These are phyloP conservation scores for Penicillium paneum DNA, from an alignment of 2,329 filamentous ascomycete species.

Conservation along the genomic window DNA sequence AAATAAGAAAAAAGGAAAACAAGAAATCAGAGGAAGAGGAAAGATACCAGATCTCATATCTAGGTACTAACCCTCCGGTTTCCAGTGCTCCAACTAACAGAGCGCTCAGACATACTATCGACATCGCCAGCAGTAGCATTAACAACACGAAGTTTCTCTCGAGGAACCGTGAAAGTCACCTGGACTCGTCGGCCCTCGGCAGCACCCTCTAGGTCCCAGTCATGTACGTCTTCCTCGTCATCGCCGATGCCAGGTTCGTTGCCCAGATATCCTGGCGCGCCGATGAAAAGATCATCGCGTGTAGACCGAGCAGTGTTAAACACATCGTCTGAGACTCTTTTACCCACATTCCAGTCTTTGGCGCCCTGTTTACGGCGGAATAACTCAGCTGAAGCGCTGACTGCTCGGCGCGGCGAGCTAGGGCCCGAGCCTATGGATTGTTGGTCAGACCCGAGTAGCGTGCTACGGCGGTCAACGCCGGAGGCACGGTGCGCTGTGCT, in stretches of 20 bases:
- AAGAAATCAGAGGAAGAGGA: neutral
- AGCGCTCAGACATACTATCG: slow-evolving; percentile 31
- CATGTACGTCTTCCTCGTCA: slow-evolving; percentile 30
- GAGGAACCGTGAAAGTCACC: slow-evolving; percentile 91
- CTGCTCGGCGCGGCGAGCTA: slow-evolving; percentile 43
- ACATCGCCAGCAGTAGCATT: slow-evolving; percentile 59
- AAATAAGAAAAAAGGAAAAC: neutral
- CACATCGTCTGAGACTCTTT: slow-evolving; percentile 21
- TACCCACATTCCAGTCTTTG: slow-evolving; percentile 50
- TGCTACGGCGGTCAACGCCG: slow-evolving; percentile 29
- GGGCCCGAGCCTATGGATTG: slow-evolving; percentile 4
- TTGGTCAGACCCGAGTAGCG: slow-evolving; percentile 17
- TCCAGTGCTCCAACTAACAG: slow-evolving; percentile 19
- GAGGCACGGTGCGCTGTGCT: slow-evolving; percentile 23
- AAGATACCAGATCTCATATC: neutral
- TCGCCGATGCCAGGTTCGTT: slow-evolving; percentile 26
- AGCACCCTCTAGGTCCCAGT: slow-evolving; percentile 75
- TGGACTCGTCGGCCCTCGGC: slow-evolving; percentile 70
- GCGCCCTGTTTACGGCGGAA: slow-evolving; percentile 53
- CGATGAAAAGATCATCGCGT: slow-evolving; percentile 28
- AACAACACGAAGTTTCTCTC: slow-evolving; percentile 80
- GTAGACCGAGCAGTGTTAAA: slow-evolving; percentile 17
- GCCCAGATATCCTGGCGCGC: slow-evolving; percentile 23
- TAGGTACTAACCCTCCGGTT: slow-evolving; percentile 6
- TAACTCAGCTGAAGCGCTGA: slow-evolving; percentile 48